Evolutionary conservation across 495 filamentous ascomycete genomes (phyloP), one percentile per base, ranked within the genome.

Genomic region (Viridothelium virens): DNA sequence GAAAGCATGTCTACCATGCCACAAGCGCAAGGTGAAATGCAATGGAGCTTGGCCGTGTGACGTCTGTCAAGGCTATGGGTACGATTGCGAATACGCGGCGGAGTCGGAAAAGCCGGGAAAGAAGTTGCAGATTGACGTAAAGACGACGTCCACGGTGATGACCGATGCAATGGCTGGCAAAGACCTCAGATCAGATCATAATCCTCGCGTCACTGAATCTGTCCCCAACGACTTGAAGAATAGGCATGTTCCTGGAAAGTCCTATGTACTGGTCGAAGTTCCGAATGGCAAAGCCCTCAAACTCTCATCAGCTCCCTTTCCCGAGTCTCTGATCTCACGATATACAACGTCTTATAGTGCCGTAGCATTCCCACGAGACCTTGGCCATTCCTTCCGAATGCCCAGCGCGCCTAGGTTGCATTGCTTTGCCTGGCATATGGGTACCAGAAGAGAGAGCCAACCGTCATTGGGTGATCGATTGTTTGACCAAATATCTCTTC

Each of bases 381-480:
- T 85, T 37, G 81, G 79, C 0, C 75, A 82, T 59, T 78, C 78
- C 31, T 72, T 84, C 33, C 80, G 82, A 38, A 75, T 81, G 1
- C 70, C 76, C 2, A 78, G 78, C 63, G 81, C 81, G 11, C 82
- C 82, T 0, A 74, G 78, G 25, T 65, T 83, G 41, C 80, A 80
- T 36, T 75, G 82, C 3, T 85, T 83, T 69, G 82, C 75, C 0
- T 85, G 81, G 82, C 83, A 84, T 71, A 68, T 78, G 16, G 81
- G 81, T 9, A 72, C 73, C 16, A 75, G 82, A 33, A 53, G 70
- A 14, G 69, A 72, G 61, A 34, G 44, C 3, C 33, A 9, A 9
- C 53, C 53, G 5, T 10, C 53, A 36, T 14, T 59, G 18, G 53
- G 53, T 36, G 11, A 59, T 59, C 53, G 53, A 6, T 36, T 59